These are phyloP conservation scores for Penicillium chermesinum DNA, from an alignment of 495 filamentous ascomycete species.

Conservation along the genomic window DNA sequence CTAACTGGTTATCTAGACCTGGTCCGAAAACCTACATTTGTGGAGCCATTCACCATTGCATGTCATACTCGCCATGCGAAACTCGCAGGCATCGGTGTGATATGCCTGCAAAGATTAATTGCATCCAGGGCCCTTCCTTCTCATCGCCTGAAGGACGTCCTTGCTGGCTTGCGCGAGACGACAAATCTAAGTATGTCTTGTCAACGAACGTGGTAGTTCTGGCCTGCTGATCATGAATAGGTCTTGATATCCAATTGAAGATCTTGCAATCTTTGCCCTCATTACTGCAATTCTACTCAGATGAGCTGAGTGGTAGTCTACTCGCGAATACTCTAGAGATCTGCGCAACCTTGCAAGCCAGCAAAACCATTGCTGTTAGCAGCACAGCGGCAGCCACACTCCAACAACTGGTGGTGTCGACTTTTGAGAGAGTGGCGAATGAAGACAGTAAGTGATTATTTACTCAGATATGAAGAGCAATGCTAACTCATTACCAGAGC, in stretches of 20 bases:
- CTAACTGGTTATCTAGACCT: conserved; percentile 60
- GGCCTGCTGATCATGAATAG: conserved; percentile 41
- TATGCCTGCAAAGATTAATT: conserved; percentile 84
- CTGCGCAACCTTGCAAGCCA: conserved; percentile 82
- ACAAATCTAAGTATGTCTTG: conserved; percentile 51
- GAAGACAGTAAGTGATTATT: conserved; percentile 54
- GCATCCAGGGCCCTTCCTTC: conserved; percentile 71
- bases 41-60: conserved; percentile 87
- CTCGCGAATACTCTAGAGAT: conserved; percentile 78
- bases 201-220: background rate
- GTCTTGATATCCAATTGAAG: conserved; percentile 90
- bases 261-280: conserved; percentile 92
- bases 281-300: conserved; percentile 83
- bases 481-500: conserved; percentile 51
- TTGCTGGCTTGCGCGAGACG: conserved; percentile 81
- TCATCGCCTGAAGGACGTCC: conserved; percentile 69
- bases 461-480: background rate
- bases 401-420: conserved; percentile 85
- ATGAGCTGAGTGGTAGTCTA: conserved; percentile 72
- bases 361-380: conserved; percentile 86
- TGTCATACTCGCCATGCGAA: conserved; percentile 85
- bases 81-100: conserved; percentile 77
- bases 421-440: conserved; percentile 81
- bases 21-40: conserved; percentile 70
- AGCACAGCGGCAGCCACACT: conserved; percentile 92